phyloP scores from a whole-genome alignment of 108 stramenopile genomes.

The Poteriospumella lacustris region DNA sequence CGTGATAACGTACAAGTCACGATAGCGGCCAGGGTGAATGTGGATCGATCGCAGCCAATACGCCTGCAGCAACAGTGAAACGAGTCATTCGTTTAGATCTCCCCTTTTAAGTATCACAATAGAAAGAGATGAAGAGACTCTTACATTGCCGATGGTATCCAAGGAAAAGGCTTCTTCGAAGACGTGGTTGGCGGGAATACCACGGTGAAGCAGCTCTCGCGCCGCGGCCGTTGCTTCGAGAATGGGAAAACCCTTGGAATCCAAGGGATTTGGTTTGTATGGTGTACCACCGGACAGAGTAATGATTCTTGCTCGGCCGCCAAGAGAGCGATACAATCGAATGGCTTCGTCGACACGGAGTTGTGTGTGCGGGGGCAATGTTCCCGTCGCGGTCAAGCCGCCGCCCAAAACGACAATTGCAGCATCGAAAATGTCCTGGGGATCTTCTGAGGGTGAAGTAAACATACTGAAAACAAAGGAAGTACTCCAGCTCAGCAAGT shows the following conservation, averaged over 20 bases:
- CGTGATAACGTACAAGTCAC: conserved; percentile 4
- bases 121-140: neutral
- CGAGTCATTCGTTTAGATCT: no score
- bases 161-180: conserved; percentile 19
- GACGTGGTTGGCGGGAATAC: conserved; percentile 14
- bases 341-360: neutral
- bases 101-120: neutral
- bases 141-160: conserved; percentile 29
- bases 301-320: neutral
- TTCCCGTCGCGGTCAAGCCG: neutral
- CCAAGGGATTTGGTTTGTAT: conserved; percentile 10
- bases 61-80: neutral
- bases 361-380: neutral
- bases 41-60: conserved; percentile 18
- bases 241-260: conserved; percentile 11
- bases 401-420: neutral
- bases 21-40: neutral
- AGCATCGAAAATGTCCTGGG: no score
- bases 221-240: neutral
- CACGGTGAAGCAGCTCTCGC: neutral
- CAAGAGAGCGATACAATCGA: neutral
- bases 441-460: no score
- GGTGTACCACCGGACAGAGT: conserved; percentile 16
- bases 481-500: no score
- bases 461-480: no score